phyloP scores from a whole-genome alignment of 345 rosid species.

The Populus pruinosa region DNA sequence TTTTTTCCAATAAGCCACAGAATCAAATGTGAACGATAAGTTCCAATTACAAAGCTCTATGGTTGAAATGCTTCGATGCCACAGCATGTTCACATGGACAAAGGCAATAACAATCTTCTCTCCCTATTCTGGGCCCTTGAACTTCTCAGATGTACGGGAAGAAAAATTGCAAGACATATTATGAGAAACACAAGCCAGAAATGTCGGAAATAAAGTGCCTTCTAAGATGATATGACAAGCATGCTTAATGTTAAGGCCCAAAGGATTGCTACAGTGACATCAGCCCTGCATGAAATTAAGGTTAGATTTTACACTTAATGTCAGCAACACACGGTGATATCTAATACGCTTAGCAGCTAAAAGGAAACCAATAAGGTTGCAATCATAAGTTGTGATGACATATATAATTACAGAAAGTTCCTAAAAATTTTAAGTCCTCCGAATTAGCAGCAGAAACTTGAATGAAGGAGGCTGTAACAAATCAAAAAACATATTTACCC shows the following conservation, averaged over 20 bases:
- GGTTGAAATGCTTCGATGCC: slow-evolving; percentile 4
- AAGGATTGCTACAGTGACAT: slow-evolving; percentile 43
- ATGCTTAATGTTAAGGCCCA: slow-evolving; percentile 36
- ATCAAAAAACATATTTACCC: neutral
- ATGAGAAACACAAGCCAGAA: slow-evolving; percentile 32
- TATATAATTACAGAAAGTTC: neutral
- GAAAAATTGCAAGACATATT: slow-evolving; percentile 30
- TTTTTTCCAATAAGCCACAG: slow-evolving; percentile 1
- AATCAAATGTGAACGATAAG: neutral
- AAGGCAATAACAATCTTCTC: slow-evolving; percentile 41
- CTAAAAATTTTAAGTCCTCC: neutral
- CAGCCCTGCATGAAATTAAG: slow-evolving; percentile 37
- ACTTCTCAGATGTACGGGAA: slow-evolving; percentile 37
- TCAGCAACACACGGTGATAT: neutral
- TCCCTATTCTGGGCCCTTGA: slow-evolving; percentile 42
- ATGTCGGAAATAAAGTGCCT: slow-evolving; percentile 26
- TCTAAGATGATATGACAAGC: slow-evolving; percentile 34
- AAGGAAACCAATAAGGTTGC: neutral
- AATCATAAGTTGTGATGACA: neutral
- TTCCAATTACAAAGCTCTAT: neutral
- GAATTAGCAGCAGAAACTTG: neutral
- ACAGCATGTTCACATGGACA: slow-evolving; percentile 38
- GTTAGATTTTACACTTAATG: slow-evolving; percentile 1
- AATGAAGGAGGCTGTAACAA: neutral
- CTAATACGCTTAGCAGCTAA: neutral